Conservation (phyloP, 1,284 basidiomycete species). For the Cryptococcus sp. region DNA sequence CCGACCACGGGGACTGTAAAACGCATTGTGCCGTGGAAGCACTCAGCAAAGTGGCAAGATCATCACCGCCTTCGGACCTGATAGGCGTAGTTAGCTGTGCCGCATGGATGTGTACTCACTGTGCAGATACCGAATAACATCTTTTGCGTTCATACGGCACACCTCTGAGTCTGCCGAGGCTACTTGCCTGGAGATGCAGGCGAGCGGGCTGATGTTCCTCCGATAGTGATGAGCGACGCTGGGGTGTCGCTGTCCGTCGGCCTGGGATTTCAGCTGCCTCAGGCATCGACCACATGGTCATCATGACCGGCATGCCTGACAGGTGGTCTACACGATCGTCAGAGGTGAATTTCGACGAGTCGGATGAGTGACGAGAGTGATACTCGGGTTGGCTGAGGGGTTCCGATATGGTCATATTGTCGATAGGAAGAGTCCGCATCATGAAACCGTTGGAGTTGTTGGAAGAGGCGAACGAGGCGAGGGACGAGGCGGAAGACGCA, state of each 20-base stretch:
- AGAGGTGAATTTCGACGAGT: slow-evolving; percentile 12
- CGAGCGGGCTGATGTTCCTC: slow-evolving; percentile 12
- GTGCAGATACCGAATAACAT: slow-evolving; percentile 35
- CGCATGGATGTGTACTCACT: slow-evolving; percentile 20
- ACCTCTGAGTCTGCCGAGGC: slow-evolving; percentile 24
- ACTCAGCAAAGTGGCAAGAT: slow-evolving; percentile 29
- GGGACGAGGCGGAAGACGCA: slow-evolving; percentile 21
- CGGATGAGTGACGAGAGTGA: slow-evolving; percentile 21
- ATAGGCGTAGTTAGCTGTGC: slow-evolving; percentile 6
- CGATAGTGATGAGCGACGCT: slow-evolving; percentile 2
- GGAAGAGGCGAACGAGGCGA: slow-evolving; percentile 18
- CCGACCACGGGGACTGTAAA: slow-evolving; percentile 30
- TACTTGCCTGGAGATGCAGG: slow-evolving; percentile 26
- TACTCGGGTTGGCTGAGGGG: background rate
- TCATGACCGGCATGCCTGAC: slow-evolving; percentile 2
- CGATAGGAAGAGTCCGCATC: slow-evolving; percentile 4
- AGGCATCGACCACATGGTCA: slow-evolving; percentile 5
- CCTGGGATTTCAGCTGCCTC: slow-evolving; percentile 6
- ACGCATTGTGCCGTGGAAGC: slow-evolving; percentile 23
- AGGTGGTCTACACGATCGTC: slow-evolving; percentile 4
- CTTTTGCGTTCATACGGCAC: slow-evolving; percentile 37
- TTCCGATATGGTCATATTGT: no score
- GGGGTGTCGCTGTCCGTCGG: slow-evolving; percentile 3
- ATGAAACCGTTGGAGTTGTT: slow-evolving; percentile 6
- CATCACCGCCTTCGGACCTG: slow-evolving; percentile 42